phyloP scores from a whole-genome alignment of 108 stramenopile genomes.

The Cyclotella sp. region DNA sequence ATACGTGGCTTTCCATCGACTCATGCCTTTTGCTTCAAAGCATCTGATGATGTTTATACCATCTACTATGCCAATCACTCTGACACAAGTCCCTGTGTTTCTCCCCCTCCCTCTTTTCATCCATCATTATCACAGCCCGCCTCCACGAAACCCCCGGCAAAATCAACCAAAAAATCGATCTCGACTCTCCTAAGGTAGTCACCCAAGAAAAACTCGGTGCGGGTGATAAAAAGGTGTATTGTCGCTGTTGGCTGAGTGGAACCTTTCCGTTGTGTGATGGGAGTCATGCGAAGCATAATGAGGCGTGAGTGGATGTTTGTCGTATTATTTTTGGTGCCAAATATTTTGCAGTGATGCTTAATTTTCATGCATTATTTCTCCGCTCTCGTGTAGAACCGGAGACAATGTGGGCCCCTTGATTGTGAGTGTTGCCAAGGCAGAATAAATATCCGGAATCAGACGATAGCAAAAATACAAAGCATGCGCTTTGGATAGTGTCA shows the following conservation, averaged over 20 bases:
- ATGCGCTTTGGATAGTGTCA: not conserved
- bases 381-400: slow-evolving; percentile 33
- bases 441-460: slow-evolving; percentile 9
- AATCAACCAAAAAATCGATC: slow-evolving; percentile 75
- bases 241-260: slow-evolving; percentile 88
- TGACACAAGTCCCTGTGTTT: too few species aligned
- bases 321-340: not conserved
- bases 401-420: slow-evolving; percentile 95
- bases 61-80: too few species aligned
- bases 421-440: slow-evolving; percentile 63
- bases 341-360: not conserved
- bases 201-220: slow-evolving; percentile 54
- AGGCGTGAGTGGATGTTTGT: slow-evolving; percentile 50
- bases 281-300: slow-evolving; percentile 80
- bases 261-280: slow-evolving; percentile 92
- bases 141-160: slow-evolving; percentile 38
- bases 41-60: too few species aligned
- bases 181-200: slow-evolving; percentile 72
- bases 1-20: too few species aligned
- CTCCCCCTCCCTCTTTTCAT: too few species aligned
- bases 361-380: not conserved
- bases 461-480: not conserved
- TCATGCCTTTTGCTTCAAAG: too few species aligned
- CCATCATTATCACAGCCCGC: slow-evolving; percentile 9
- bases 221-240: slow-evolving; percentile 83